These are phyloP conservation scores for Kwoniella shandongensis DNA, from an alignment of 768 basidiomycete genomes.

Conservation along the genomic window DNA sequence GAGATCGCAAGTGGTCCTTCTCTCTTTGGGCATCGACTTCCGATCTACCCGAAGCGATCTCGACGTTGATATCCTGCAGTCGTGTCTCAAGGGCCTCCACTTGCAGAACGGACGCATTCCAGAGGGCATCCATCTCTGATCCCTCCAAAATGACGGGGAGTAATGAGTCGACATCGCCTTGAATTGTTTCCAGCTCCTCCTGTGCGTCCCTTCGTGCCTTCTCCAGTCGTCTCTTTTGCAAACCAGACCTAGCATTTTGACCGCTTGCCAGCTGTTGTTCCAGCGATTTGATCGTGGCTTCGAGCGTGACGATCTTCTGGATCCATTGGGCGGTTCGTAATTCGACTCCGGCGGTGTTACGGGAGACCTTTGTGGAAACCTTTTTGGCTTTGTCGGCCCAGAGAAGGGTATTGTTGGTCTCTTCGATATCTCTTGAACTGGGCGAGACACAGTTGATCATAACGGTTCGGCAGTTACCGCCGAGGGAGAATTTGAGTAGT, in stretches of 20 bases:
- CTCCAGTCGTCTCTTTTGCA: slow-evolving; percentile 21
- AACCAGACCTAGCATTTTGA: slow-evolving; percentile 23
- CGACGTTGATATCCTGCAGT: slow-evolving; percentile 28
- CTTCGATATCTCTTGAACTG: slow-evolving; percentile 92
- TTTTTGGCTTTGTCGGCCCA: slow-evolving; percentile 98
- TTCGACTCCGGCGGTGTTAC: slow-evolving; percentile 92
- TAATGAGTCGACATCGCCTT: slow-evolving; percentile 20
- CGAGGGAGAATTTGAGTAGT: slow-evolving; percentile 93
- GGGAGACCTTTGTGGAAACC: slow-evolving; percentile 94
- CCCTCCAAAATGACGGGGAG: slow-evolving; percentile 30
- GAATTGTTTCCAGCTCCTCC: slow-evolving; percentile 21
- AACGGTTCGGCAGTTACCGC: slow-evolving; percentile 98
- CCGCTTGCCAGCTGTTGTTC: slow-evolving; percentile 58
- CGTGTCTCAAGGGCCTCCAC: slow-evolving; percentile 24
- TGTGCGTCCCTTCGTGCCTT: slow-evolving; percentile 13
- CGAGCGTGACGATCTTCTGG: slow-evolving; percentile 79
- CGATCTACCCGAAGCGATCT: slow-evolving; percentile 15
- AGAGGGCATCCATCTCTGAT: slow-evolving; percentile 24
- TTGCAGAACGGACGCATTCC: slow-evolving; percentile 32
- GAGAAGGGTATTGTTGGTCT: slow-evolving; percentile 95
- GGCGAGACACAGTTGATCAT: slow-evolving; percentile 99
- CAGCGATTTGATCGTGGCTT: slow-evolving; percentile 75
- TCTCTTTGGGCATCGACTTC: slow-evolving; percentile 23
- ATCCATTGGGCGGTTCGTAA: slow-evolving; percentile 94
- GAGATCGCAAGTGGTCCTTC: slow-evolving; percentile 15